Conservation (phyloP, 805 yeast genomes). For the Cyberlindnera suaveolens region DNA sequence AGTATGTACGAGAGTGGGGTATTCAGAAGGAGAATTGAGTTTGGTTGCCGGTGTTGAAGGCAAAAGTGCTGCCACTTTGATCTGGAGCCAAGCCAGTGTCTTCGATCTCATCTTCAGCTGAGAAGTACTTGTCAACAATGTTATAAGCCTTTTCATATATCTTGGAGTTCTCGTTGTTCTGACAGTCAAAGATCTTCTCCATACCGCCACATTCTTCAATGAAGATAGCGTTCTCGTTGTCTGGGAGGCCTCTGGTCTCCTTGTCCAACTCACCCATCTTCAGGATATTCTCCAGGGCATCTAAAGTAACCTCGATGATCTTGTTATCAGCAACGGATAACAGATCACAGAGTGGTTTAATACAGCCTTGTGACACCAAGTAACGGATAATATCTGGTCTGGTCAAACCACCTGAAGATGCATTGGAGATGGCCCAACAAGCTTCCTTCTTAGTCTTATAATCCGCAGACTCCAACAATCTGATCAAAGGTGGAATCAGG, state of each 20-base stretch:
- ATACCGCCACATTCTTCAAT: constrained; percentile 98
- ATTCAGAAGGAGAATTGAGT: constrained; percentile 20
- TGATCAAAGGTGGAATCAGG: constrained; percentile 84
- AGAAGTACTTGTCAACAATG: constrained; percentile 87
- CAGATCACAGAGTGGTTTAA: constrained; percentile 93
- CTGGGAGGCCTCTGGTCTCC: constrained; percentile 60
- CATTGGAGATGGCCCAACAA: constrained; percentile 98
- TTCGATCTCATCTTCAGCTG: constrained; percentile 67
- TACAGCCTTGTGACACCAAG: constrained; percentile 91
- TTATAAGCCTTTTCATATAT: constrained; percentile 86
- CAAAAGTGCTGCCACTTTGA: constrained; percentile 77
- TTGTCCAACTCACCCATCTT: constrained; percentile 92
- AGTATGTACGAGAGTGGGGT: not conserved
- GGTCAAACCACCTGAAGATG: constrained; percentile 89
- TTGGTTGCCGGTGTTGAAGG: constrained; percentile 71
- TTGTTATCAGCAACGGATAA: constrained; percentile 83
- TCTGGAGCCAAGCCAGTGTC: constrained; percentile 78
- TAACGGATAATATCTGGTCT: constrained; percentile 92
- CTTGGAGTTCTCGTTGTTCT: constrained; percentile 84
- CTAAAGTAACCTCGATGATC: constrained; percentile 90
- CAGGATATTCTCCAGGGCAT: constrained; percentile 88
- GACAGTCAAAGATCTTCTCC: constrained; percentile 92
- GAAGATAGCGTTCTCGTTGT: constrained; percentile 83
- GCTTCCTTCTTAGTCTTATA: constrained; percentile 97
- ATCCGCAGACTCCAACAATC: constrained; percentile 76